Evolutionary conservation across 768 basidiomycete genomes (phyloP), one percentile per base, ranked within the genome.

Genomic region (Mycena kentingensis): DNA sequence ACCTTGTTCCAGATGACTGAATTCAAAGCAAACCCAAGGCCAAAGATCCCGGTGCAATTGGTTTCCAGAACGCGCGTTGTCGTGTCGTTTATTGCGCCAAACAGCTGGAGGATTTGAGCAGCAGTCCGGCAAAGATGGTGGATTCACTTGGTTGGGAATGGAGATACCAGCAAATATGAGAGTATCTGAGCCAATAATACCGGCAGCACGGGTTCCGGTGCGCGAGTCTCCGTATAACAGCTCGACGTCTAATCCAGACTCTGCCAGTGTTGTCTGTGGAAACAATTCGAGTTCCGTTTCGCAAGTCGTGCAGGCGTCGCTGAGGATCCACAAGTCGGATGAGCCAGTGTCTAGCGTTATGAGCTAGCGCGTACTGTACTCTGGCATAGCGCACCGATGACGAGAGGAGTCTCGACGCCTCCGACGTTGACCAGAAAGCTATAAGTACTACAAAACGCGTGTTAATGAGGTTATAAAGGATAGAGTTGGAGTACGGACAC

Each of bases 271-370:
- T 8, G 70, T 50, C 60, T 79, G 78, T 1, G 79, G 74, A 61
- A 86, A 88, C 22, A 82, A 64, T 4, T 78, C 71, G 2, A 77
- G 65, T 2, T 60, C 65, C 25, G 61, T 63, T 3, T 68, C 52
- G 45, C 76, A 76, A 52, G 74, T 77, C 10, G 66, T 67, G 63
- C 85, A 90, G 0, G 75, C 68, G 44, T 82, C 77, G 0, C 86
- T 86, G 24, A 84, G 67, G 10, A 86, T 77, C 89, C 89, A 91
- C 5, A 90, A 65, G 61, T 91, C 88, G 4, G 88, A 83, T 2
- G 88, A 90, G 37, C 88, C 88, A 2, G 87, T 88, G 57, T 90
- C 88, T 87, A 43, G 11, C 1, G 2, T 11, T 2, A 32, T 11
- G 5, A 35, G 13, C 25, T 18, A 31, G 37, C n/a, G 3, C 26